Conservation (phyloP, 2,329 filamentous ascomycete genomes). For the Exophiala lecanii-corni region DNA sequence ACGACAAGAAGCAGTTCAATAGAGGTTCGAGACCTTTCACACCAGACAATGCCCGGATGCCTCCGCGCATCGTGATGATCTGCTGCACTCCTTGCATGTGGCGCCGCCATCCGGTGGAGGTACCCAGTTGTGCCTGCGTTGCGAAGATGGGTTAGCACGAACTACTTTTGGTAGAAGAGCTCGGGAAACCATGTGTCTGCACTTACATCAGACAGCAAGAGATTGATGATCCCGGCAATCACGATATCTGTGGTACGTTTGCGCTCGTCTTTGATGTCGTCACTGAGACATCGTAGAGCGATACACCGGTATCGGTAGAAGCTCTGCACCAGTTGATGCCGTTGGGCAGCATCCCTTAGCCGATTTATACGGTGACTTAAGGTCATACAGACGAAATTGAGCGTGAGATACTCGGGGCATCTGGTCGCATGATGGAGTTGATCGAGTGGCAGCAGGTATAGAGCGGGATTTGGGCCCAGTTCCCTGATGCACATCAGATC, state of each 20-base stretch:
- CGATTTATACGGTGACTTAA: conserved; percentile 1
- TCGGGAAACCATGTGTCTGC: too few relatives aligned
- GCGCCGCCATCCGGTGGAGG: background rate
- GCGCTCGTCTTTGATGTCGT: background rate
- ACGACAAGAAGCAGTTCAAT: background rate
- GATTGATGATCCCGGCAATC: background rate
- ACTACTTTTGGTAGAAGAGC: too few relatives aligned
- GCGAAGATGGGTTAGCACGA: too few relatives aligned
- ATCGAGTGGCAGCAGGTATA: conserved; percentile 27
- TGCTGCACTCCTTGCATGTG: background rate
- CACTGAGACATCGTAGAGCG: background rate
- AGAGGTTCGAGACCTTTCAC: background rate
- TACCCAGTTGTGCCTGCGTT: background rate
- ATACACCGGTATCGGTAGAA: background rate
- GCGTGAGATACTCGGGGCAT: background rate
- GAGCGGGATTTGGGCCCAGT: conserved; percentile 25
- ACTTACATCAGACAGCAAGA: conserved; percentile 2
- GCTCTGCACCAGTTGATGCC: background rate
- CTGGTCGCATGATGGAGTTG: background rate
- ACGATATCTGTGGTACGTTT: background rate
- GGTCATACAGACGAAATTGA: background rate
- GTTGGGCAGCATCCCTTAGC: background rate
- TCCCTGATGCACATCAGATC: conserved; percentile 24
- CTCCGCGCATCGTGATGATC: background rate
- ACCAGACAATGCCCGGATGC: background rate